Evolutionary conservation across 257 asterid species (phyloP).

Genomic region (Linderniella brevidens): DNA sequence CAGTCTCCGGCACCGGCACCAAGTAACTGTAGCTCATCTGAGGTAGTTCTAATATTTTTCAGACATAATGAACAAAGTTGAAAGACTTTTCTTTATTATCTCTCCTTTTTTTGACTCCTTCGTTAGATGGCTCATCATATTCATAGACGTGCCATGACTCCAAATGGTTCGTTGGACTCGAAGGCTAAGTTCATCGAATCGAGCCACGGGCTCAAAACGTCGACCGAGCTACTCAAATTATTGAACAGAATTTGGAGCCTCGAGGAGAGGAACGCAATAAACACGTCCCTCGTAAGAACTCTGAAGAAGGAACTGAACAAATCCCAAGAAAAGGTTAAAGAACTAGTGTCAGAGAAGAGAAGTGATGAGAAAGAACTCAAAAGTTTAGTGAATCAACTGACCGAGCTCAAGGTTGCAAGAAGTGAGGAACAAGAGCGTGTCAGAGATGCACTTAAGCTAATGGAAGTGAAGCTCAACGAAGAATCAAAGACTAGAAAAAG

Average conservation of each 20-base stretch:
- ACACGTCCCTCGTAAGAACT: constrained; percentile 41
- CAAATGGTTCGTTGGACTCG: constrained; percentile 22
- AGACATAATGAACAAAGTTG: too few species aligned
- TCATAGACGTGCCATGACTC: constrained; percentile 18
- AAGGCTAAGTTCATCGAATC: constrained; percentile 36
- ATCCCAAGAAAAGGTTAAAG: constrained; percentile 28
- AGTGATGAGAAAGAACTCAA: constrained; percentile 29
- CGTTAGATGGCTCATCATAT: constrained; percentile 37
- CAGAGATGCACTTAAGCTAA: constrained; percentile 19
- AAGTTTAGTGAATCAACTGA: constrained; percentile 23
- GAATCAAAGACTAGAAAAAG: constrained; percentile 43
- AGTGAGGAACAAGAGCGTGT: constrained; percentile 22
- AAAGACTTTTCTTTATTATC: too few species aligned
- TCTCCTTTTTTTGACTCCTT: not conserved
- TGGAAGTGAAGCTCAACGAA: constrained; percentile 30
- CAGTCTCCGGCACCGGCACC: too few species aligned
- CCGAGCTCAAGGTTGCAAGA: constrained; percentile 23
- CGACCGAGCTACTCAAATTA: constrained; percentile 65
- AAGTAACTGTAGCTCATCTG: too few species aligned
- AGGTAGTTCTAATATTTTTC: too few species aligned
- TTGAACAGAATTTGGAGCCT: constrained; percentile 85
- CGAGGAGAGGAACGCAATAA: constrained; percentile 60
- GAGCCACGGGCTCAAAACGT: constrained; percentile 44
- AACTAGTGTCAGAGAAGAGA: constrained; percentile 39
- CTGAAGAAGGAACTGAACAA: constrained; percentile 42